Conservation (phyloP, 2,329 filamentous ascomycete genomes). For the Capronia americana region DNA sequence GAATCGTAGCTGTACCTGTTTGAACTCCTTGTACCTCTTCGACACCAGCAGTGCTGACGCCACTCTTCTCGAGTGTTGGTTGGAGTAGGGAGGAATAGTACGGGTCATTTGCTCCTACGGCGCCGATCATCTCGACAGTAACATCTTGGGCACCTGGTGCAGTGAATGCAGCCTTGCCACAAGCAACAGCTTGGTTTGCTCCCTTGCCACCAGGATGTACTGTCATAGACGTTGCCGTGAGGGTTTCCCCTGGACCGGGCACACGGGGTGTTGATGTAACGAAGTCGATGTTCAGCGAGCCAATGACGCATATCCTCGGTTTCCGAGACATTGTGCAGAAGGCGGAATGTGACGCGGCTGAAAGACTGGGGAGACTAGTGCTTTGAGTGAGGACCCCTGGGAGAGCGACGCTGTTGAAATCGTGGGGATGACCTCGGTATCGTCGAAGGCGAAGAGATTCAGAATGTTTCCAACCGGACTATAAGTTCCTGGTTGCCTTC, state of each 20-base stretch:
- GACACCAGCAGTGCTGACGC: constrained; percentile 67
- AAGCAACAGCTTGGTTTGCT: constrained; percentile 92
- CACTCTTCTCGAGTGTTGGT: constrained; percentile 64
- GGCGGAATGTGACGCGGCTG: background rate
- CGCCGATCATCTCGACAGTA: constrained; percentile 73
- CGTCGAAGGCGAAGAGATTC: background rate
- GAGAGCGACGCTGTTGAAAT: too few species aligned
- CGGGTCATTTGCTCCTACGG: constrained; percentile 68
- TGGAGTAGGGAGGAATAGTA: constrained; percentile 68
- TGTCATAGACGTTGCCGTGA: constrained; percentile 77
- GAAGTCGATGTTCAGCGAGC: constrained; percentile 93
- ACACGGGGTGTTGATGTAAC: constrained; percentile 86
- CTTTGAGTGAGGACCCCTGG: background rate
- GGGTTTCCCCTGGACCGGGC: constrained; percentile 83
- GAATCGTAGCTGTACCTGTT: constrained; percentile 76
- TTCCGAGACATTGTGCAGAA: constrained; percentile 29
- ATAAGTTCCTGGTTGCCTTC: background rate
- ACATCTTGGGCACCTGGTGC: constrained; percentile 43
- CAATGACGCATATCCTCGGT: constrained; percentile 76
- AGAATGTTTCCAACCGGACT: background rate
- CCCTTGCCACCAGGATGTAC: constrained; percentile 91
- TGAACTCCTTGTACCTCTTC: constrained; percentile 53
- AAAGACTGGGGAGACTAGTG: background rate
- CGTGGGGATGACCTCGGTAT: too few species aligned
- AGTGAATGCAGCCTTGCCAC: constrained; percentile 72